Evolutionary conservation across 2,329 filamentous ascomycete genomes (phyloP).

Genomic region (Stemphylium vesicarium): DNA sequence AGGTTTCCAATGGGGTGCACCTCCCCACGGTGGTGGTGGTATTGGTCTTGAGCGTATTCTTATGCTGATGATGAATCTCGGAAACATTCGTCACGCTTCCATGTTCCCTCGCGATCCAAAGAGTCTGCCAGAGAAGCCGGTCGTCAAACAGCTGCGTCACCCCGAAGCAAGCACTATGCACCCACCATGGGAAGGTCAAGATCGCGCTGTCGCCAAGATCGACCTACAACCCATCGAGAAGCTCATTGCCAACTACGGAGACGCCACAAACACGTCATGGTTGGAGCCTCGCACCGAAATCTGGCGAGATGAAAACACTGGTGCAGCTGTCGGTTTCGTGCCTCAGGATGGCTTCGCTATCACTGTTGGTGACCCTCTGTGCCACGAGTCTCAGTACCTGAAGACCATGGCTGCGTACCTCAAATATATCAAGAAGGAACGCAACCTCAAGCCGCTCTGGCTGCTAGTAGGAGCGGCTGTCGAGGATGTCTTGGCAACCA

Average conservation of each 20-base stretch:
- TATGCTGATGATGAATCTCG: slow-evolving; percentile 83
- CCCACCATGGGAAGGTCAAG: slow-evolving; percentile 65
- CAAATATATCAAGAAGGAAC: slow-evolving; percentile 74
- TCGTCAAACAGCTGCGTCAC: slow-evolving; percentile 73
- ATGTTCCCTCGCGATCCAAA: slow-evolving; percentile 88
- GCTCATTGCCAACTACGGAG: slow-evolving; percentile 93
- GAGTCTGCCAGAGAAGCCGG: slow-evolving; percentile 75
- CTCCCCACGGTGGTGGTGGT: slow-evolving; percentile 87
- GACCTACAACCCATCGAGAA: slow-evolving; percentile 79
- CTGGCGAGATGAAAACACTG: slow-evolving; percentile 80
- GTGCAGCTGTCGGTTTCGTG: slow-evolving; percentile 85
- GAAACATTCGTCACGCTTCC: slow-evolving; percentile 87
- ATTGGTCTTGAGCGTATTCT: slow-evolving; percentile 89
- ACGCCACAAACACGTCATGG: slow-evolving; percentile 94
- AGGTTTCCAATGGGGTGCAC: slow-evolving; percentile 86
- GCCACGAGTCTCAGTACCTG: slow-evolving; percentile 76
- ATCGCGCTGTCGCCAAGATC: slow-evolving; percentile 55
- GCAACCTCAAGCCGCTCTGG: slow-evolving; percentile 81
- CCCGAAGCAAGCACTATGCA: slow-evolving; percentile 84
- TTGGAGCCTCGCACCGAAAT: slow-evolving; percentile 86
- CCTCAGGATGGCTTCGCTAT: slow-evolving; percentile 79
- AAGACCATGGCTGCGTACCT: slow-evolving; percentile 77
- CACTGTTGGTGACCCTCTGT: slow-evolving; percentile 85
- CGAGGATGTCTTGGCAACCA: slow-evolving; percentile 79
- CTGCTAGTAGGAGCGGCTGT: slow-evolving; percentile 80